Conservation (phyloP, 192 early-diverging fungal genomes). For the Chytriomyces sp. region DNA sequence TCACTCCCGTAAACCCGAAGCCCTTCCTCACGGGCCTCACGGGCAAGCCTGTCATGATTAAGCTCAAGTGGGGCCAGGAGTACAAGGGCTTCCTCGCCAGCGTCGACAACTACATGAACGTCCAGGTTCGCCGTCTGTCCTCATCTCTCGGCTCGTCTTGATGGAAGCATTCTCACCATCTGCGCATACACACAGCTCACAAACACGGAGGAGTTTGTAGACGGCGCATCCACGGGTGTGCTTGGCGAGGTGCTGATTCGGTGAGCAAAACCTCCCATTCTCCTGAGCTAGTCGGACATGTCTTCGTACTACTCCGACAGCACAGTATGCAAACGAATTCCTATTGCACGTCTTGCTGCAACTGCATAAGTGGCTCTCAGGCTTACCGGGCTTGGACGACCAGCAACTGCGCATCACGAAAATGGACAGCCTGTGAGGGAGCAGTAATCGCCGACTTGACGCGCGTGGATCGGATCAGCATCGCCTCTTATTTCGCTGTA, state of each 20-base stretch:
- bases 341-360: no score
- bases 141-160: not conserved
- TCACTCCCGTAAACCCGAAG: constrained; percentile 95
- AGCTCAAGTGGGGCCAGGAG: constrained; percentile 98
- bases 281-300: no score
- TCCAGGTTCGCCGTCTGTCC: constrained; percentile 39
- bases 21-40: constrained; percentile 93
- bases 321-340: no score
- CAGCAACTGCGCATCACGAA: no score
- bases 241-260: constrained; percentile 92
- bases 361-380: no score
- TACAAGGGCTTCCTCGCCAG: constrained; percentile 92
- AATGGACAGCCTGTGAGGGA: no score
- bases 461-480: no score
- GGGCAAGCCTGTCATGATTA: constrained; percentile 88
- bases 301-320: no score
- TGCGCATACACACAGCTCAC: constrained; percentile 63
- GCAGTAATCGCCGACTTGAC: no score
- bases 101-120: constrained; percentile 98
- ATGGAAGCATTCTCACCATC: not conserved
- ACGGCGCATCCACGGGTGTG: constrained; percentile 84
- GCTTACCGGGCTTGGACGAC: no score
- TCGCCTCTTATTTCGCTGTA: no score
- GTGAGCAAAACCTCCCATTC: constrained; percentile 38
- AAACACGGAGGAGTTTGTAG: constrained; percentile 94